Evolutionary conservation across 345 rosid species (phyloP), one percentile per base, ranked within the genome.

Genomic region (Euclidium syriacum): DNA sequence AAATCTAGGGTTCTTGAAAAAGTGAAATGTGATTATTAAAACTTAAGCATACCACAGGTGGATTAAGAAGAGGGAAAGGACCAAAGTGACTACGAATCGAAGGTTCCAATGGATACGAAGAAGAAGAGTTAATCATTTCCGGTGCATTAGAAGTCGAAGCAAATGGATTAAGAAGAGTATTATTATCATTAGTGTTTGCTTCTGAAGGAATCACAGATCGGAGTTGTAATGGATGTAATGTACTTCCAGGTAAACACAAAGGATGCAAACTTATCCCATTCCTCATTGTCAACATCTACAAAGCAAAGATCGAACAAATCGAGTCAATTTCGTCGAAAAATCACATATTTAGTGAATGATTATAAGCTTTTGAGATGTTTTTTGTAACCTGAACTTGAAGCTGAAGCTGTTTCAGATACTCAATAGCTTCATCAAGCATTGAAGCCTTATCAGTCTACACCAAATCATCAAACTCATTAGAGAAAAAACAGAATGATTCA

Each of bases 401-500:
- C 78, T 91, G 98, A 67, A 91, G 98, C 75, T 88, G 91, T 76
- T 91, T 88, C 54, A 91, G 78, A 73, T 91, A 91, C 64, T 91
- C 96, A 7, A 91, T 91, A 4, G 90, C 98, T 78, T 91, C 96
- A 71, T 91, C 98, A 6, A 91, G 88, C 98, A 88, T 88, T 2
- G 98, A 91, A 58, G 98, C 98, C 64, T 91, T 91, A 71, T 91
- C 98, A 5, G 98, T 84, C 98, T 91, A 72, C 52, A 36, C 26
- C 53, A 38, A 67, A 47, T 38, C 26, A 47, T 38, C 26, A 62
- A 65, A 52, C 38, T 23, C 24, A 30, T 57, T 54, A 51, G 0
- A 1, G 23, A 6, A 1, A 20, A 10, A 1, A 9, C 10, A 27
- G 12, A 34, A n/a, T 16, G 33, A 26, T 54, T 19, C 35, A 25